Base-by-base conservation (phyloP, 306 rosid species). In the Herpetospermum pedunculosum region DNA sequence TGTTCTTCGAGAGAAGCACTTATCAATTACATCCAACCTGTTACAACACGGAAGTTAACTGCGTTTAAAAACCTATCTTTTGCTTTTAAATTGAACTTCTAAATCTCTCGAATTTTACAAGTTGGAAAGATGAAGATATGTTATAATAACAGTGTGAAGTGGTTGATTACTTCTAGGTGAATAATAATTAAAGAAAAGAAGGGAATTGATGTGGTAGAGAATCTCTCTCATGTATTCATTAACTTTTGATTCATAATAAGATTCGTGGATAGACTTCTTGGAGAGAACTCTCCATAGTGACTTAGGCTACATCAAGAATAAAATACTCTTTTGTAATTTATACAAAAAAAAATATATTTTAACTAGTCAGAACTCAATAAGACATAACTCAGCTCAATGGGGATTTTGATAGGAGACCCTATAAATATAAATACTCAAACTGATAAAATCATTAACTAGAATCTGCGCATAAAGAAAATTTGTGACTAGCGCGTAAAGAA, bases 11-110 rank as follows among this genome's bases (percentile, higher is more conserved):
- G 96, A 91, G 89, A 94, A 94, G 83, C 95, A 89, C 82, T 83
- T 85, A 59, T 94, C 86, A 81, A 94, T 94, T 55, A 85, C 75
- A 69, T 80, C 80, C 85, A 88, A 81, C 88, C 98, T 89, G 92
- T 77, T 14, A 28, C 65, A 79, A 75, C 41, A 34, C 25, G 11
- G 70, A 59, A 64, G 32, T 38, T 72, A 12, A 72, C 19, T 19
- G 15, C 15, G 19, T 70, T 70, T 71, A 38, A 38, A 46, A 55
- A 49, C 49, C 29, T 75, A 49, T 6, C 19, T 11, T 19, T 73
- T 26, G 3, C 38, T 32, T 1, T 43, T 29, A 1, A n/a, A 70
- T 50, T 50, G 44, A 68, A 68, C 73, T 34, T 71, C 59, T 15
- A 71, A 70, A 70, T 37, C 53, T 40, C 15, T 35, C 70, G 35